phyloP scores from a whole-genome alignment of 192 early-diverging fungal species.

The Piromyces finnis region DNA sequence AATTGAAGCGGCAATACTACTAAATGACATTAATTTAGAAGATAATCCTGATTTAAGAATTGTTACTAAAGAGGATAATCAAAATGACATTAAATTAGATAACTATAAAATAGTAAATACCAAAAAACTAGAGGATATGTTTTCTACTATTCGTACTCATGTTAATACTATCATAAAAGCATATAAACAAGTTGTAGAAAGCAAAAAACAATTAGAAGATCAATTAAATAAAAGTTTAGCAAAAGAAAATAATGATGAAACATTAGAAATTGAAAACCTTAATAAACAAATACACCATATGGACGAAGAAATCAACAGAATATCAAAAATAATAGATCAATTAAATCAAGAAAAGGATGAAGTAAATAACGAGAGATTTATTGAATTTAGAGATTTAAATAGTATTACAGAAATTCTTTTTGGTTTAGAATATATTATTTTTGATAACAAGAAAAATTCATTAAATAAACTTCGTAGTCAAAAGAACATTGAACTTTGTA shows the following conservation, averaged over 20 bases:
- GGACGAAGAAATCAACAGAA: neutral
- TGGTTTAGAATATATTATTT: neutral
- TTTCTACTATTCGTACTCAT: neutral
- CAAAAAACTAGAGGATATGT: neutral
- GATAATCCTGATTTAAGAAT: neutral
- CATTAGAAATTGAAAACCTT: neutral
- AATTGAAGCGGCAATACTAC: neutral
- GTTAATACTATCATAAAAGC: neutral
- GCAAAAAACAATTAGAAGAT: neutral
- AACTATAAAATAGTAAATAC: neutral
- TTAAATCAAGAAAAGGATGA: neutral
- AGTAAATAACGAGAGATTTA: neutral
- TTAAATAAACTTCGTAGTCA: neutral
- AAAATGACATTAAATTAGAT: neutral
- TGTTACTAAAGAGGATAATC: neutral
- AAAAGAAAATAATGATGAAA: neutral
- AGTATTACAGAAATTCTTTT: neutral
- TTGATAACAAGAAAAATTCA: neutral
- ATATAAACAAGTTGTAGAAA: neutral
- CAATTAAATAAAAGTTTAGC: neutral
- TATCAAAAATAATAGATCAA: neutral
- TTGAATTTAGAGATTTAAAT: neutral
- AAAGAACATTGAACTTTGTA: neutral
- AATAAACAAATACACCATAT: neutral
- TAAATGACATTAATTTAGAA: neutral